Evolutionary conservation across 441 rosid species (phyloP).

Genomic region (Manihot esculenta): DNA sequence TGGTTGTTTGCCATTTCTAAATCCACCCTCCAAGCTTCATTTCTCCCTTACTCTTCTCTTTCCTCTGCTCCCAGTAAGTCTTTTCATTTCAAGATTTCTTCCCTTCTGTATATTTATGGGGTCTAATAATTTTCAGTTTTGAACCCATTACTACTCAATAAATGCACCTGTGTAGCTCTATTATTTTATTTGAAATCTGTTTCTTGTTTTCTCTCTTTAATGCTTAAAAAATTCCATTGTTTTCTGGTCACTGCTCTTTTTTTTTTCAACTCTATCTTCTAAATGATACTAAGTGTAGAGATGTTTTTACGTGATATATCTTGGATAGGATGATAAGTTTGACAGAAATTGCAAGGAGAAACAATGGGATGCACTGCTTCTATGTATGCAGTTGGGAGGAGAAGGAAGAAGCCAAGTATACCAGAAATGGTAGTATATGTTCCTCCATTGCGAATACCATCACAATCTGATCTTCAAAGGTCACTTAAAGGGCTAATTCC

Average conservation of each 20-base stretch:
- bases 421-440: conserved; percentile 65
- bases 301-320: too few species aligned
- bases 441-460: conserved; percentile 62
- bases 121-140: background rate
- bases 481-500: conserved; percentile 62
- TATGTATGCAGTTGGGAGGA: conserved; percentile 45
- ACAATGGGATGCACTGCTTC: conserved; percentile 89
- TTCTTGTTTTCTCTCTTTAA: too few species aligned
- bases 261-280: too few species aligned
- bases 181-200: background rate
- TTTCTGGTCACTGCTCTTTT: too few species aligned
- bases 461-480: conserved; percentile 61
- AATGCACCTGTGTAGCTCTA: background rate
- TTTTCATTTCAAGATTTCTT: background rate
- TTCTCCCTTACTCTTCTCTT: conserved; percentile 20
- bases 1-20: conserved; percentile 10
- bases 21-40: conserved; percentile 37
- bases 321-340: too few species aligned
- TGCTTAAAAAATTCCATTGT: background rate
- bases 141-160: background rate
- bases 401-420: conserved; percentile 50
- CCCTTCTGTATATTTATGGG: background rate
- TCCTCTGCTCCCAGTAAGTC: conserved; percentile 31
- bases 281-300: too few species aligned
- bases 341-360: conserved; percentile 8